Conservation (phyloP, 2,329 filamentous ascomycete species). For the Alternaria rosae region DNA sequence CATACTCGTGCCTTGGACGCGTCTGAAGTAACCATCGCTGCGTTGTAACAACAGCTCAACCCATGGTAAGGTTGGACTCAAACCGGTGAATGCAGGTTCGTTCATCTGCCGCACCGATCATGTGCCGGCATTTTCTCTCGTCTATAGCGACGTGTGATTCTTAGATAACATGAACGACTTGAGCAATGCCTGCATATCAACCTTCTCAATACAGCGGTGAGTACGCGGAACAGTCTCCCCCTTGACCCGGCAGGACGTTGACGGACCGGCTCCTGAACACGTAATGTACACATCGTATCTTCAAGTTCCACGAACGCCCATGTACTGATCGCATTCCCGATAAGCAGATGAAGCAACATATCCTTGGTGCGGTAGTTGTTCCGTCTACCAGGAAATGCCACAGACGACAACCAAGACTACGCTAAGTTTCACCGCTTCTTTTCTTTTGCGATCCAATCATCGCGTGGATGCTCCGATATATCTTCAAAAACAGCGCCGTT, state of each 20-base stretch:
- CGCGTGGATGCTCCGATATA: neutral
- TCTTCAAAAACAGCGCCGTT: neutral
- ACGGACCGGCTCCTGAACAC: neutral
- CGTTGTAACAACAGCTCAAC: neutral
- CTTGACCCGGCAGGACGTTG: neutral
- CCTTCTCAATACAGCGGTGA: constrained; percentile 1
- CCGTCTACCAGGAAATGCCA: neutral
- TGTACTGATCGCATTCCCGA: neutral
- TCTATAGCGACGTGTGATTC: neutral
- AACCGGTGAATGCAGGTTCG: neutral
- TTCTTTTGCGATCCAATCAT: neutral
- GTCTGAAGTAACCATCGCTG: neutral
- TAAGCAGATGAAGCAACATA: neutral
- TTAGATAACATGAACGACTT: neutral
- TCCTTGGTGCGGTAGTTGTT: neutral
- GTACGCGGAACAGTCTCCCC: neutral
- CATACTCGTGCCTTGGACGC: neutral
- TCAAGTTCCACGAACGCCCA: neutral
- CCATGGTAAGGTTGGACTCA: neutral
- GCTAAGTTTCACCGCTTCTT: neutral
- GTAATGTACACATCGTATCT: neutral
- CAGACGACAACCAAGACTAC: neutral
- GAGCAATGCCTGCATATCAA: neutral
- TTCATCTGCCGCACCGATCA: neutral
- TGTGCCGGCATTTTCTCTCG: neutral